These are phyloP conservation scores for Pugionium cornutum DNA, from an alignment of 345 rosid genomes.

Conservation along the genomic window DNA sequence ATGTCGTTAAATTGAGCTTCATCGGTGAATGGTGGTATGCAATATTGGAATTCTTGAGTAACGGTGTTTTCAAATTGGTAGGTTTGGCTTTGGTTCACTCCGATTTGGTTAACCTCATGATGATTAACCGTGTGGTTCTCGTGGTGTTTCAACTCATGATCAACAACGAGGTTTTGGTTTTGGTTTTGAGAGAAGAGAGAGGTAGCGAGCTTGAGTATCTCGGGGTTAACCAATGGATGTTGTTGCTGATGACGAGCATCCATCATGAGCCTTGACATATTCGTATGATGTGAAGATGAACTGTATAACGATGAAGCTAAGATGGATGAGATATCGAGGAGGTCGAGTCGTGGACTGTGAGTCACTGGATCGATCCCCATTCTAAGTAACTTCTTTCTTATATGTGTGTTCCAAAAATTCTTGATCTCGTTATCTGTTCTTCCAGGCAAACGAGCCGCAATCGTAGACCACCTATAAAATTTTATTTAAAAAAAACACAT, in stretches of 20 bases:
- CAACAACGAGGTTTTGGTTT: slow-evolving; percentile 24
- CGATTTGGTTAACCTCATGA: slow-evolving; percentile 23
- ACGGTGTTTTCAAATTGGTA: slow-evolving; percentile 35
- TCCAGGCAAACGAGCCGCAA: slow-evolving; percentile 82
- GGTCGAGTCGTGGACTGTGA: slow-evolving; percentile 70
- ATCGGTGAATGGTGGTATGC: slow-evolving; percentile 39
- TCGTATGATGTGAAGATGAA: slow-evolving; percentile 48
- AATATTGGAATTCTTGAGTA: slow-evolving; percentile 44
- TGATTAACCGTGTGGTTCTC: slow-evolving; percentile 18
- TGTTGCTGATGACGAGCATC: slow-evolving; percentile 43
- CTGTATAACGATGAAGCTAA: slow-evolving; percentile 50
- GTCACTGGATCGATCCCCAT: slow-evolving; percentile 94
- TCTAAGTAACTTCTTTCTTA: slow-evolving; percentile 66
- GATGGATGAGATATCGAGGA: slow-evolving; percentile 66
- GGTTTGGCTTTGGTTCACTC: slow-evolving; percentile 30
- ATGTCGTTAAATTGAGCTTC: slow-evolving; percentile 36
- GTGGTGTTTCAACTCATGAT: slow-evolving; percentile 5
- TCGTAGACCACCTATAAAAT: slow-evolving; percentile 68
- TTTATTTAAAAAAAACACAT: background rate
- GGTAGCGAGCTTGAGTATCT: slow-evolving; percentile 41
- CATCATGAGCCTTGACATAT: slow-evolving; percentile 52
- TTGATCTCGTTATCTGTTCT: slow-evolving; percentile 85
- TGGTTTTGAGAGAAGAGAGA: slow-evolving; percentile 39
- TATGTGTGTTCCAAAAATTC: slow-evolving; percentile 85
- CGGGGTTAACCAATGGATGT: slow-evolving; percentile 36